Base-by-base conservation (phyloP, 257 asterid genomes). In the Salvia miltiorrhiza region DNA sequence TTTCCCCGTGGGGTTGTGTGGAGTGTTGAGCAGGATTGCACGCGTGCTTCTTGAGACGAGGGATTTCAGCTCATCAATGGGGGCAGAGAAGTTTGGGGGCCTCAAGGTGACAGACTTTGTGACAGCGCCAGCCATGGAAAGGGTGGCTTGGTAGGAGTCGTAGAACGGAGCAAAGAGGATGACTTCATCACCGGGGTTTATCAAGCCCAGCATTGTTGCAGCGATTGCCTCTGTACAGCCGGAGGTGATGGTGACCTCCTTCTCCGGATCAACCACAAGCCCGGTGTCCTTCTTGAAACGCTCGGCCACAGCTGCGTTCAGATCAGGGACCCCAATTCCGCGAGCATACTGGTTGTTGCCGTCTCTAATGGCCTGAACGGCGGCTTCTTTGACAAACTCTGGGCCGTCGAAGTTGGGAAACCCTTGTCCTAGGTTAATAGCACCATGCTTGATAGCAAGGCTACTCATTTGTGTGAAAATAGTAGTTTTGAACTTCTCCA, bases 151-250 rank as follows among this genome's bases (percentile, higher is more conserved):
- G 55, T 94, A 94, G 63, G 97, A 87, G 59, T 94, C 99, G 24
- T 91, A 94, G 69, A 94, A 94, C 16, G 99, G 99, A 55, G 99
- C 96, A 74, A 91, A 89, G 64, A 94, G 73, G 59, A 94, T 59
- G 10, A 94, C 97, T 81, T 94, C 99, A 61, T 94, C 97, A 5
- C 96, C 96, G 0, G 99, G 97, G 74, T 94, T 91, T 76, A 94
- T 86, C 67, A 94, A 73, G 20, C 99, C 99, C 70, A 94, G 69
- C 45, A 94, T 89, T 35, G 99, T 87, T 26, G 99, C 97, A 17
- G 99, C 97, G 45, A 94, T 94, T 4, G 99, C 99, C 78, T 91
- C 99, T 0, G 99, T 94, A 82, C 99, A 94, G 40, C 99, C 99
- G 0, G 99, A 86, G 79, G 99, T 94, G 75, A 94, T 86, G 0